phyloP scores from a whole-genome alignment of 2,329 filamentous ascomycete species.

The Diplodia scrobiculata region DNA sequence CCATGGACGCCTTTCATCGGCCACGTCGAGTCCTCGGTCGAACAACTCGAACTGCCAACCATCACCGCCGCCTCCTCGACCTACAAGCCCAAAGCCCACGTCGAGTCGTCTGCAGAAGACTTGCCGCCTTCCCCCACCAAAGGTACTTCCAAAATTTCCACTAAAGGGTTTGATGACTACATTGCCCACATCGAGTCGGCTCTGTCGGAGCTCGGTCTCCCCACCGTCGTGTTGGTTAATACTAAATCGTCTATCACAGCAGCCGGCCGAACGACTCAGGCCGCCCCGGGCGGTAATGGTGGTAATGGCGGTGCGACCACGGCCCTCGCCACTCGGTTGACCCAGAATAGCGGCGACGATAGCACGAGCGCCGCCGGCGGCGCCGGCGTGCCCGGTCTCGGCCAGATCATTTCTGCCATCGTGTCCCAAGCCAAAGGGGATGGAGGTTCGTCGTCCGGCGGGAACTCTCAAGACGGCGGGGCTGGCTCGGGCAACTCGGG shows the following conservation, averaged over 20 bases:
- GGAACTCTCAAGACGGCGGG: conserved; percentile 13
- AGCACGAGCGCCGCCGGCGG: background rate
- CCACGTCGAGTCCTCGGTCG: conserved; percentile 35
- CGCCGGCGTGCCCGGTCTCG: background rate
- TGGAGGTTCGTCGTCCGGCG: conserved; percentile 21
- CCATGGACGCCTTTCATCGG: conserved; percentile 29
- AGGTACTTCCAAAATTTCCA: conserved; percentile 19
- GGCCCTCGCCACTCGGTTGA: background rate
- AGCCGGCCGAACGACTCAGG: background rate
- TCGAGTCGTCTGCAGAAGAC: conserved; percentile 27
- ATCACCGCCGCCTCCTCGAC: conserved; percentile 12
- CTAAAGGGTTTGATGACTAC: background rate
- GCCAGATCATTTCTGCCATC: conserved; percentile 8
- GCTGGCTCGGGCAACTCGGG: conserved; percentile 9
- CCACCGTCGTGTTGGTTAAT: conserved; percentile 5
- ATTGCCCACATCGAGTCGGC: conserved; percentile 39
- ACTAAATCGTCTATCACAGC: conserved; percentile 4
- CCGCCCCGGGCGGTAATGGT: background rate
- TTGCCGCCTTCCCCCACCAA: background rate
- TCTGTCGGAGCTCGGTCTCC: conserved; percentile 24
- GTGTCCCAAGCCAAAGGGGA: conserved; percentile 15
- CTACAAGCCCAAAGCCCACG: conserved; percentile 32
- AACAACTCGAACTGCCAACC: conserved; percentile 32
- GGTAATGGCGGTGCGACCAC: background rate
- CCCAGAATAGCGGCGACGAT: background rate